Conservation (phyloP, 192 early-diverging fungal genomes). For the Rhizophlyctis rosea region DNA sequence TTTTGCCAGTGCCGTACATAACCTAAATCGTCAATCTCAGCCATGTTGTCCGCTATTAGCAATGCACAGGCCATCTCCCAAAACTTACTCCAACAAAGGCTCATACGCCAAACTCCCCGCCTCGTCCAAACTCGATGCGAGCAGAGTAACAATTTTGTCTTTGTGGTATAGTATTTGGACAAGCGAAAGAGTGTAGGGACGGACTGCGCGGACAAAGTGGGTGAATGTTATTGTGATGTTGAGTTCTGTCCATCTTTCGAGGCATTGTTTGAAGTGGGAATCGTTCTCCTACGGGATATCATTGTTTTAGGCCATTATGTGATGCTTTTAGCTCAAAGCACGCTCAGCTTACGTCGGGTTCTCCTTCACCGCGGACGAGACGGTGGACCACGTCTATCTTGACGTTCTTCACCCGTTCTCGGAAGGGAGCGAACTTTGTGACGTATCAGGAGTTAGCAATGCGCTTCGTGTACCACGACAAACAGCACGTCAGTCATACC, state of each 20-base stretch:
- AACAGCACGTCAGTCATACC: constrained; percentile 43
- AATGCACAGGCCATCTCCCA: neutral
- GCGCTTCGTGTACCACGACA: too few species aligned
- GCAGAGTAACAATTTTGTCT: constrained; percentile 60
- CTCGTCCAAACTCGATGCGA: constrained; percentile 65
- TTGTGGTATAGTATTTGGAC: constrained; percentile 92
- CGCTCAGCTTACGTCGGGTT: constrained; percentile 6
- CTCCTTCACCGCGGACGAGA: neutral
- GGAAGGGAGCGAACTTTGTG: constrained; percentile 73
- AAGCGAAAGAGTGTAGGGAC: constrained; percentile 64
- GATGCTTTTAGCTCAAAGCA: neutral
- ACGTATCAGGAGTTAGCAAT: neutral
- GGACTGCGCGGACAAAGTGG: constrained; percentile 65
- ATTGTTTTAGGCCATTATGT: neutral
- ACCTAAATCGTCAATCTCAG: constrained; percentile 31
- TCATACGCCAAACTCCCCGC: constrained; percentile 69
- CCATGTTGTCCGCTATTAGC: constrained; percentile 3
- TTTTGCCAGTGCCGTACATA: constrained; percentile 76
- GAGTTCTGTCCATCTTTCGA: constrained; percentile 85
- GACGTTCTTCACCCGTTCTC: constrained; percentile 61
- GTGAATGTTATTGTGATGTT: constrained; percentile 84
- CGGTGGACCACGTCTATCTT: constrained; percentile 61
- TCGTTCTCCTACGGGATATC: constrained; percentile 43
- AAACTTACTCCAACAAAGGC: constrained; percentile 74
- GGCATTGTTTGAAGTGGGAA: constrained; percentile 80